Base-by-base conservation (phyloP, 2,329 filamentous ascomycete species). In the Xylariales sp. region DNA sequence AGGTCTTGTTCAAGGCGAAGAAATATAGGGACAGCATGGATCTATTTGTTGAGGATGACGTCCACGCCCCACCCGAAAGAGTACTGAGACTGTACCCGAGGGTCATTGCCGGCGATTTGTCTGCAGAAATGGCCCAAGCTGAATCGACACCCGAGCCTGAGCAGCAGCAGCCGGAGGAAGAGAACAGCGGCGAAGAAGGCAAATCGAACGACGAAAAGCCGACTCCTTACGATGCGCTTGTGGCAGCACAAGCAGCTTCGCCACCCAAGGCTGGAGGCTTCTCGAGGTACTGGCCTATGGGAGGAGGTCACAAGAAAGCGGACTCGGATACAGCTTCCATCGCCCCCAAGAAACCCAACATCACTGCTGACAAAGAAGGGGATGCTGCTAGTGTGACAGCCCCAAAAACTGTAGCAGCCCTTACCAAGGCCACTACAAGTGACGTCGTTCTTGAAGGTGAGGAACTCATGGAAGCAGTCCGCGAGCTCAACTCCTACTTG, bases 1-100 rank as follows among this genome's bases (percentile, higher is more conserved):
- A 95, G 59, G 68, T 73, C 11, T 68, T 97, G 4, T 98, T 98
- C 55, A 80, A 82, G 44, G 73, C 86, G 51, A 85, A 82, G 52
- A 94, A 86, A 58, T 98, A 90, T 57, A 78, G 84, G 28, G 83
- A 89, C 37, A 84, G 91, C 1, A 76, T 98, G 66, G 90, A 97
- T 52, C 67, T 98, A 2, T 97, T 97, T 64, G 81, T 80, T 40
- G 77, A 80, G 51, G 87, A 87, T 3, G 85, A 93, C 40, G 88
- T 96, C 3, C 82, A 88, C 52, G 90, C 93, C 0, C 88, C 93
- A 1, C 91, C 93, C 0, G 88, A 94, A 58, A 76, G 87, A 38
- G 93, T 97, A 3, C 81, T 98, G 47, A 80, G 79, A 29, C 65
- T 97, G 8, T 98, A 89, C 52, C 93, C 93, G 2, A 82, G 74